Evolutionary conservation across 2,329 filamentous ascomycete species (phyloP).

Genomic region (Colletotrichum tamarilloi): DNA sequence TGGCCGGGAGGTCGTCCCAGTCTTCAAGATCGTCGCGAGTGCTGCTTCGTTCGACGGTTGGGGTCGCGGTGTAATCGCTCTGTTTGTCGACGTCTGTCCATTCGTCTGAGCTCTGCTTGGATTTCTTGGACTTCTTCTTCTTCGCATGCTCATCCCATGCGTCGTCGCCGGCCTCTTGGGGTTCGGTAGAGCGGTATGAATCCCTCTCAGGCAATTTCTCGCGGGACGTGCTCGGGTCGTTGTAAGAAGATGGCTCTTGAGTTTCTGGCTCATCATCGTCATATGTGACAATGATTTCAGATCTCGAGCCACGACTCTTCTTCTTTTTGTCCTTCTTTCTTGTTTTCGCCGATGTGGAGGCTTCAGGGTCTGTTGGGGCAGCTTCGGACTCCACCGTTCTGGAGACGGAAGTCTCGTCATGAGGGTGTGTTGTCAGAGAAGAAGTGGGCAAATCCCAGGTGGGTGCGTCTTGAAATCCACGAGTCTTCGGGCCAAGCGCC

Average conservation of each 20-base stretch:
- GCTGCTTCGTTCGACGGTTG: constrained; percentile 7
- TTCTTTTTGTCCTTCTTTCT: constrained; percentile 52
- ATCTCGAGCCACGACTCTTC: constrained; percentile 52
- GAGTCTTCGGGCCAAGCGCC: constrained; percentile 12
- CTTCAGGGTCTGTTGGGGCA: constrained; percentile 34
- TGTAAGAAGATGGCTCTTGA: neutral
- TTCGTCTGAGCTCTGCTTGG: constrained; percentile 34
- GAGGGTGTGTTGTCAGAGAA: neutral
- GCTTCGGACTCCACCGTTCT: neutral
- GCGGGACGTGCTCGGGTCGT: constrained; percentile 2
- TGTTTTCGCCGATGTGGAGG: constrained; percentile 39
- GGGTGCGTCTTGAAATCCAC: constrained; percentile 8
- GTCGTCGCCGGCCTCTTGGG: constrained; percentile 36
- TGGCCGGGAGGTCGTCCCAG: constrained; percentile 28
- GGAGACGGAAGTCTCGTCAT: neutral
- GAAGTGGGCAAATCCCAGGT: constrained; percentile 11
- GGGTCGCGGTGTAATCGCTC: constrained; percentile 2
- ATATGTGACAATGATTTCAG: constrained; percentile 43
- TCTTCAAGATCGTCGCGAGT: constrained; percentile 2
- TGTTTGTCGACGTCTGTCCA: constrained; percentile 37
- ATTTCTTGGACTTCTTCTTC: constrained; percentile 47
- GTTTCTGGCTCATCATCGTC: constrained; percentile 37
- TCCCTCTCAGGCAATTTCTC: constrained; percentile 13
- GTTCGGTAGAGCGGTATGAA: constrained; percentile 34
- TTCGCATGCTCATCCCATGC: constrained; percentile 43